Conservation (phyloP, 805 yeast genomes). For the Metschnikowia noctiluminum region DNA sequence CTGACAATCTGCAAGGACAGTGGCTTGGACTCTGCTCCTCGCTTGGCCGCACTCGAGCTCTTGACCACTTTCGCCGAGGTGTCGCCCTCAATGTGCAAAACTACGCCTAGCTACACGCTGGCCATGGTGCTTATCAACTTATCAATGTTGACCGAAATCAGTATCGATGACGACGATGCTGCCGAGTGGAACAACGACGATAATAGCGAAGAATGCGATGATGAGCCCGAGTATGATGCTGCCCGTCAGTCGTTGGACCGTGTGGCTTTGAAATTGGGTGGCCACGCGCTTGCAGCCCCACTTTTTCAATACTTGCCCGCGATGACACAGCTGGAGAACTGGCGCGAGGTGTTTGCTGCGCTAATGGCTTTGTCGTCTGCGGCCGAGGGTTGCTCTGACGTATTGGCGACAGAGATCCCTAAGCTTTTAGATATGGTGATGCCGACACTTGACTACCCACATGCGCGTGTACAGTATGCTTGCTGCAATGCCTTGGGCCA, state of each 20-base stretch:
- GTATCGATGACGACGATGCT: slow-evolving; percentile 81
- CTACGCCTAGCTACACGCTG: slow-evolving; percentile 67
- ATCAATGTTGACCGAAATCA: slow-evolving; percentile 88
- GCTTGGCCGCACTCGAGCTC: slow-evolving; percentile 85
- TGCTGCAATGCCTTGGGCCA: slow-evolving; percentile 97
- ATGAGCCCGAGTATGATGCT: slow-evolving; percentile 82
- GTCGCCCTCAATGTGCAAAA: slow-evolving; percentile 92
- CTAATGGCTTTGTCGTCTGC: slow-evolving; percentile 95
- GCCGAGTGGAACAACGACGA: slow-evolving; percentile 83
- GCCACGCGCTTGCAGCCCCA: slow-evolving; percentile 79
- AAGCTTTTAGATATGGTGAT: slow-evolving; percentile 78
- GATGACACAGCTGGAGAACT: slow-evolving; percentile 69
- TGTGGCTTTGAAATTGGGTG: slow-evolving; percentile 78
- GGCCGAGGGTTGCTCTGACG: slow-evolving; percentile 95
- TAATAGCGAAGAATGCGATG: slow-evolving; percentile 72
- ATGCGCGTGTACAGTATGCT: slow-evolving; percentile 94
- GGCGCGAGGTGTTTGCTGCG: slow-evolving; percentile 97
- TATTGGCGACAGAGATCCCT: slow-evolving; percentile 76
- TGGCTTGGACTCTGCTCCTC: slow-evolving; percentile 73
- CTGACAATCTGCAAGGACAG: slow-evolving; percentile 77
- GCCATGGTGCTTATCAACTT: slow-evolving; percentile 71
- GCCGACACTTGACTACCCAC: slow-evolving; percentile 81
- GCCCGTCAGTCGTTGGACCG: slow-evolving; percentile 96
- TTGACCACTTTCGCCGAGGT: slow-evolving; percentile 88
- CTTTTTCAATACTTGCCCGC: slow-evolving; percentile 82